Base-by-base conservation (phyloP, 164 flowering plant genomes). In the Cinnamomum chago region DNA sequence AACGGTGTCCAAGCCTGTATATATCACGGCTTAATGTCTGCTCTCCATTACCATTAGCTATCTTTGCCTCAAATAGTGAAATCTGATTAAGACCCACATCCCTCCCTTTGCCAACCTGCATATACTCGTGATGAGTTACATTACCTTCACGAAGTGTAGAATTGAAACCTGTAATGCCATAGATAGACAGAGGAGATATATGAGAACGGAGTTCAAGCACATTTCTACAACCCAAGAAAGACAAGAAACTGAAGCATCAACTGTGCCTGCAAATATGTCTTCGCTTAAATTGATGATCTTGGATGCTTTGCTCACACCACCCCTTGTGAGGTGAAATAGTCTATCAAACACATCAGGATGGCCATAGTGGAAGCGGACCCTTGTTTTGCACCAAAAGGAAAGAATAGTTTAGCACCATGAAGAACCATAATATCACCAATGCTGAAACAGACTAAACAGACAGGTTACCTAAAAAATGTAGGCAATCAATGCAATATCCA, bases 21-120 rank as follows among this genome's bases (percentile, higher is more conserved):
- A 95, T 83, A 79, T 95, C 99, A 62, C 99, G 97, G 68, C 99
- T 95, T 66, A 96, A 51, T 75, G 99, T 91, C 83, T 94, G 99
- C 79, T 96, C 99, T 28, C 99, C 99, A 83, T 94, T 96, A 1
- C 99, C 99, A 83, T 92, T 90, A 47, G 98, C 99, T 69, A 96
- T 89, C 82, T 96, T 96, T 12, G 99, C 97, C 79, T 96, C 99
- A 84, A 96, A 96, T 70, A 91, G 82, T 58, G 99, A 96, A 67
- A 96, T 96, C 82, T 94, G 99, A 81, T 94, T 96, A 74, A 96
- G 95, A 51, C 99, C 99, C 80, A 96, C 98, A 86, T 96, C 99
- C 67, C 99, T 87, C 10, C 99, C 99, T 78, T 96, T 96, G 58
- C 99, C 99, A 82, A 96, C 97, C 86, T 96, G 99, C 82, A 94